Conservation (phyloP, 805 yeast species). For the Wickerhamomyces alni region DNA sequence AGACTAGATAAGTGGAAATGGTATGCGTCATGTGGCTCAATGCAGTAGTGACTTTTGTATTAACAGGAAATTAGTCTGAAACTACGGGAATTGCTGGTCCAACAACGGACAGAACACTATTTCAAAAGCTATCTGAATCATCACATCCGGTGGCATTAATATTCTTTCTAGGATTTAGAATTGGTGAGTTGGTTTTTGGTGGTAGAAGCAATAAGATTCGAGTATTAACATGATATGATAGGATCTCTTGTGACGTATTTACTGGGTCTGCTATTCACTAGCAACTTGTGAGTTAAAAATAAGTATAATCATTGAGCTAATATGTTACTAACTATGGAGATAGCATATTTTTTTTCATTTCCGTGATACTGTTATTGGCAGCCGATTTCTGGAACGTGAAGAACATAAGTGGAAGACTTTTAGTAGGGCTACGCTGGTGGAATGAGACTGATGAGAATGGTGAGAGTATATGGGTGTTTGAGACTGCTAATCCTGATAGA, state of each 20-base stretch:
- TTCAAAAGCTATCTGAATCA: conserved; percentile 52
- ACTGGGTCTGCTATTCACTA: conserved; percentile 65
- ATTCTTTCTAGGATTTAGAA: conserved; percentile 55
- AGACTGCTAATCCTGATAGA: conserved; percentile 68
- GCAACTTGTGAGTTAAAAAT: conserved; percentile 36
- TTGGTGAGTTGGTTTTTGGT: too few relatives aligned
- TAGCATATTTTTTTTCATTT: conserved; percentile 68
- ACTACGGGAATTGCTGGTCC: conserved; percentile 1
- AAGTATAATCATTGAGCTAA: too few relatives aligned
- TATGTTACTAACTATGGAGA: conserved; percentile 1
- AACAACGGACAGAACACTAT: conserved; percentile 24
- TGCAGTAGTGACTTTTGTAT: not conserved
- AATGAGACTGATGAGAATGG: conserved; percentile 63
- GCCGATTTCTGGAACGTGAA: conserved; percentile 94
- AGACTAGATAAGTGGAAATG: too few relatives aligned
- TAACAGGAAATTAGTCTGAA: conserved; percentile 5
- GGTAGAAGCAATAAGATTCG: too few relatives aligned
- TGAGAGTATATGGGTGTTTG: conserved; percentile 70
- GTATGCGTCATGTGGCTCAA: too few relatives aligned
- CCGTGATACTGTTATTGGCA: conserved; percentile 68
- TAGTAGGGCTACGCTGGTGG: conserved; percentile 97
- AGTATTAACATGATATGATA: conserved; percentile 5
- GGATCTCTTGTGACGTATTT: conserved; percentile 60
- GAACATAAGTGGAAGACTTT: conserved; percentile 81
- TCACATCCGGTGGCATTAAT: conserved; percentile 79